Evolutionary conservation across 768 basidiomycete genomes (phyloP).

Genomic region (Lyophyllum decastes): DNA sequence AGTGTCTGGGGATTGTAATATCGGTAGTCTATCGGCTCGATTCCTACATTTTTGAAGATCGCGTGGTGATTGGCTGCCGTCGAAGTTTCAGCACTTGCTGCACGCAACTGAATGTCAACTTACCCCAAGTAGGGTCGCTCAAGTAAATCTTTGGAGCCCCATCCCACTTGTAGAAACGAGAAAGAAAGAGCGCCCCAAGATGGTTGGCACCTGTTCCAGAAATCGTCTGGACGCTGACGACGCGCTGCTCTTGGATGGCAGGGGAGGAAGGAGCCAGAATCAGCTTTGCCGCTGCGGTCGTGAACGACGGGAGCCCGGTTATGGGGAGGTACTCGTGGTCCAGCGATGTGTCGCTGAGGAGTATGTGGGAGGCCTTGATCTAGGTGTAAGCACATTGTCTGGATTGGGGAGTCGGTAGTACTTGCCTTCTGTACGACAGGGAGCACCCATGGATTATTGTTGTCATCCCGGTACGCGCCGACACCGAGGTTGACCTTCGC

Average conservation of each 20-base stretch:
- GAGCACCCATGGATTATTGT: slow-evolving; percentile 89
- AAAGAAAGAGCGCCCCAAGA: slow-evolving; percentile 85
- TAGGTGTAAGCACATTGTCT: background rate
- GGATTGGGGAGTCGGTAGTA: background rate
- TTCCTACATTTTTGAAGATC: slow-evolving; percentile 88
- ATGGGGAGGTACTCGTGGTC: slow-evolving; percentile 96
- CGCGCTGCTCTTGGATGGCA: slow-evolving; percentile 70
- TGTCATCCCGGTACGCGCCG: slow-evolving; percentile 88
- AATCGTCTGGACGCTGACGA: slow-evolving; percentile 86
- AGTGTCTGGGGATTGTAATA: slow-evolving; percentile 94
- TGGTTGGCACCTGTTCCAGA: slow-evolving; percentile 97
- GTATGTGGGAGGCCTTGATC: slow-evolving; percentile 66
- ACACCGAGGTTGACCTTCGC: slow-evolving; percentile 92
- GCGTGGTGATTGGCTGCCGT: slow-evolving; percentile 82
- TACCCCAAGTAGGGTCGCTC: slow-evolving; percentile 95
- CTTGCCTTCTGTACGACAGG: slow-evolving; percentile 86
- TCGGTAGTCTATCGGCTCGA: slow-evolving; percentile 85
- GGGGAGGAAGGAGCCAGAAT: slow-evolving; percentile 75
- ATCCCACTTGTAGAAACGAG: slow-evolving; percentile 77
- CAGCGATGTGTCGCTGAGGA: slow-evolving; percentile 68
- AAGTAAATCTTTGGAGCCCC: slow-evolving; percentile 73
- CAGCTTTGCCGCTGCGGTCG: slow-evolving; percentile 76
- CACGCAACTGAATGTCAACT: slow-evolving; percentile 25
- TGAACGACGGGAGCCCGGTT: slow-evolving; percentile 84
- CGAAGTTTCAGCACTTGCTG: background rate